Conservation (phyloP, 1,139 yeast species). For the Nakaseomyces bracarensis region DNA sequence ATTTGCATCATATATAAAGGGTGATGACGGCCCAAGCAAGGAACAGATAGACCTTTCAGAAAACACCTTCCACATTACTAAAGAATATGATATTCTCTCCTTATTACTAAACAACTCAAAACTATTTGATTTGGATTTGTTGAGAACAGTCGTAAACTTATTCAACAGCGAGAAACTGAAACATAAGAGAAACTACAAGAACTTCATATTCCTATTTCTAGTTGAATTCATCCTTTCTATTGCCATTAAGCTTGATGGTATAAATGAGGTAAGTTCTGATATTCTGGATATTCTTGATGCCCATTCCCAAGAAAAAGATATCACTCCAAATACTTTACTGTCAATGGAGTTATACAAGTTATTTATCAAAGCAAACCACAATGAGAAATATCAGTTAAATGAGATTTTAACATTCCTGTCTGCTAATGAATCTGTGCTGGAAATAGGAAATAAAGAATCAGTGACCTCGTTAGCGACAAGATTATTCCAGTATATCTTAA, state of each 20-base stretch:
- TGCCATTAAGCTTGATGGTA: conserved; percentile 39
- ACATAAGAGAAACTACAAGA: conserved; percentile 17
- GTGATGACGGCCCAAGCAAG: conserved; percentile 90
- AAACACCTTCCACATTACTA: conserved; percentile 44
- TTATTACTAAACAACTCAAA: conserved; percentile 33
- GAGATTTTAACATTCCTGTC: background rate
- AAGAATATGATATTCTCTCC: background rate
- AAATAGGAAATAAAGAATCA: background rate
- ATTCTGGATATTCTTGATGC: conserved; percentile 14
- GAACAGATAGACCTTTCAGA: conserved; percentile 84
- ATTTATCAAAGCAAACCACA: background rate
- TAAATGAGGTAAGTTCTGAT: conserved; percentile 26
- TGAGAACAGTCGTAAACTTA: background rate
- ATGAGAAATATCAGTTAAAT: background rate
- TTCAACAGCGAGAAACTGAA: background rate
- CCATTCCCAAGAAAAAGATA: background rate
- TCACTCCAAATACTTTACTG: background rate
- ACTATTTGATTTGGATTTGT: conserved; percentile 40
- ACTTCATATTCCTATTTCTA: conserved; percentile 44
- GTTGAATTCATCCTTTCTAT: conserved; percentile 49
- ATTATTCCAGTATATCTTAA: background rate
- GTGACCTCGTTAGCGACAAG: background rate
- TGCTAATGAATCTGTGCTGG: background rate
- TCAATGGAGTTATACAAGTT: background rate
- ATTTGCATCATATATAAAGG: conserved; percentile 83